phyloP scores from a whole-genome alignment of 805 yeast genomes.

The Jamesozyma rosinii region DNA sequence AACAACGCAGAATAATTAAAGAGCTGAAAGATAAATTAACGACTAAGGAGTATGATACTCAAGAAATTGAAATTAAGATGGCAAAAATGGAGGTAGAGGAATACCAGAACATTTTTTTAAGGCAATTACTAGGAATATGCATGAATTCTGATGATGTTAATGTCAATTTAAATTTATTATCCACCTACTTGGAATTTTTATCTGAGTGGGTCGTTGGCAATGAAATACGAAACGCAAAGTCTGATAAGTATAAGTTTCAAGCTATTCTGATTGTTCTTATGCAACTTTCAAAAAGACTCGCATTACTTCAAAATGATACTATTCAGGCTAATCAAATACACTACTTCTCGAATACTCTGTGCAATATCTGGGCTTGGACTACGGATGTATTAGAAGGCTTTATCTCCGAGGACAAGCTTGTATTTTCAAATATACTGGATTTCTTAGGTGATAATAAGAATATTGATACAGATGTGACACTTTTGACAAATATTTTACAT shows the following conservation, averaged over 20 bases:
- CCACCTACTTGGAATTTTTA: neutral
- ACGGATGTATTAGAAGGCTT: neutral
- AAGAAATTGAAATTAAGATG: neutral
- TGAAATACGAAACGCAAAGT: neutral
- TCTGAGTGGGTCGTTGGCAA: neutral
- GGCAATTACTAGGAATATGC: neutral
- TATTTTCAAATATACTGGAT: neutral
- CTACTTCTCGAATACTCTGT: no score
- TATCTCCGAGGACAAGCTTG: neutral
- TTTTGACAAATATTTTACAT: neutral
- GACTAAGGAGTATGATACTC: neutral
- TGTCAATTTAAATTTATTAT: neutral
- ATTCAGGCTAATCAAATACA: neutral
- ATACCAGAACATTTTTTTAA: conserved; percentile 6
- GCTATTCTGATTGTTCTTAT: neutral
- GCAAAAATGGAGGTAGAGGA: conserved; percentile 2
- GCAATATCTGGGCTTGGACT: neutral
- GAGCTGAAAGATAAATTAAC: neutral
- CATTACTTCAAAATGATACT: no score
- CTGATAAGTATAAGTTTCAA: neutral
- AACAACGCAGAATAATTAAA: neutral
- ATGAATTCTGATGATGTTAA: neutral
- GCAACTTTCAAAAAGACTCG: neutral
- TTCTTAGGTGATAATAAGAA: neutral
- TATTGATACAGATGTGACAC: neutral